Percentiles rank a stretch among this genome's conserved stretches.
phyloP scores from a whole-genome alignment of 345 rosid genomes.

The Sonneratia alba region DNA sequence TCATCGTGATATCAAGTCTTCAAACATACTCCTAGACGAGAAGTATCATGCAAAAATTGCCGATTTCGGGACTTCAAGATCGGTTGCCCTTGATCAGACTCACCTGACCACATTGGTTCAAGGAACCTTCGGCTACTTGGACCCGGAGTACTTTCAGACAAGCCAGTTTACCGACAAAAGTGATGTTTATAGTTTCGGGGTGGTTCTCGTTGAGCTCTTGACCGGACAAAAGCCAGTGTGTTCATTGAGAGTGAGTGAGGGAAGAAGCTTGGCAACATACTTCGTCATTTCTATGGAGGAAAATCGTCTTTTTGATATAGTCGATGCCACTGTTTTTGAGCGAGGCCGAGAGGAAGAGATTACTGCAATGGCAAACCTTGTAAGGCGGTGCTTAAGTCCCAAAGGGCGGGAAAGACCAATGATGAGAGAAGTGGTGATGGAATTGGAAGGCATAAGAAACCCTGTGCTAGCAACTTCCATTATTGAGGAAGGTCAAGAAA shows the following conservation, averaged over 20 bases:
- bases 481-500: not conserved
- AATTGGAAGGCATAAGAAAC: not conserved
- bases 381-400: constrained; percentile 8
- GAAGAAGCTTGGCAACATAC: not conserved
- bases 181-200: constrained; percentile 18
- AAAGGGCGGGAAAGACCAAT: constrained; percentile 13
- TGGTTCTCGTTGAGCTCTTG: constrained; percentile 16
- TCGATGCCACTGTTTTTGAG: constrained; percentile 6
- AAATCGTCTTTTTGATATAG: constrained; percentile 4
- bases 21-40: constrained; percentile 13
- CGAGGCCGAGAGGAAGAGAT: constrained; percentile 9
- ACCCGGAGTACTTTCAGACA: constrained; percentile 18
- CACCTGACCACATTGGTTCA: constrained; percentile 17
- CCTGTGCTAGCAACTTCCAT: too few species aligned
- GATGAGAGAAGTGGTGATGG: constrained; percentile 17
- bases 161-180: constrained; percentile 12
- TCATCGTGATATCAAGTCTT: constrained; percentile 19
- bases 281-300: constrained; percentile 12
- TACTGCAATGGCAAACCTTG: constrained; percentile 10
- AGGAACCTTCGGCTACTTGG: constrained; percentile 16
- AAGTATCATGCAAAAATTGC: constrained; percentile 14
- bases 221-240: constrained; percentile 9
- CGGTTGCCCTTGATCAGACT: constrained; percentile 12
- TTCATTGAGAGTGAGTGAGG: not conserved
- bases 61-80: constrained; percentile 14